These are phyloP conservation scores for Kalanchoe fedtschenkoi DNA, from an alignment of 164 flowering plant genomes.

Conservation along the genomic window DNA sequence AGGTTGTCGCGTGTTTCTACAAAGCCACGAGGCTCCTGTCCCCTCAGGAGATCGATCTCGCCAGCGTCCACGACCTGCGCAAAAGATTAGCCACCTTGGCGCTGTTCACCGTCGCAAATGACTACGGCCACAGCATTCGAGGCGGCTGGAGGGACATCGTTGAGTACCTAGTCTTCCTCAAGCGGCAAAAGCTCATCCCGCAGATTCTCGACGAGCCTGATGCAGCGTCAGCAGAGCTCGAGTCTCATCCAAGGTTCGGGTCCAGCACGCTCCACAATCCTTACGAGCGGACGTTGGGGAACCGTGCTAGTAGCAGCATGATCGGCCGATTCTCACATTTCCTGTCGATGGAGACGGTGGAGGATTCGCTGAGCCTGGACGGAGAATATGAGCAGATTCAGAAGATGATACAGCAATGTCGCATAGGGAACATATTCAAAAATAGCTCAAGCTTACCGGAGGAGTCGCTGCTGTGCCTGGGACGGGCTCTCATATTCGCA, in stretches of 20 bases:
- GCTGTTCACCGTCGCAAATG: constrained; percentile 75
- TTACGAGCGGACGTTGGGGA: constrained; percentile 1
- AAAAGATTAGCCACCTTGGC: constrained; percentile 85
- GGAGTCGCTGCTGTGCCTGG: constrained; percentile 56
- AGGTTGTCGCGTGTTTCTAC: constrained; percentile 66
- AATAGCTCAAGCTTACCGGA: constrained; percentile 40
- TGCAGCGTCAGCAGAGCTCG: constrained; percentile 20
- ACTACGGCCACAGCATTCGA: constrained; percentile 50
- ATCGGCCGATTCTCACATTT: constrained; percentile 57
- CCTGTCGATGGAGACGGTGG: constrained; percentile 50
- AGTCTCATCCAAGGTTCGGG: constrained; percentile 3
- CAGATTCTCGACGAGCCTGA: constrained; percentile 61
- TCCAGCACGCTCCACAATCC: neutral
- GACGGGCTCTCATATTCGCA: constrained; percentile 69
- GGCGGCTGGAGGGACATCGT: constrained; percentile 88
- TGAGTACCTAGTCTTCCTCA: constrained; percentile 79
- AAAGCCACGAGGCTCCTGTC: constrained; percentile 77
- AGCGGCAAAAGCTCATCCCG: constrained; percentile 70
- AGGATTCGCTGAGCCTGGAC: constrained; percentile 43
- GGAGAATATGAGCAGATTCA: constrained; percentile 73
- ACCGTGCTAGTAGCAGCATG: constrained; percentile 19
- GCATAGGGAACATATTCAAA: constrained; percentile 56
- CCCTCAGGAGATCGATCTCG: constrained; percentile 74
- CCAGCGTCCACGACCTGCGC: constrained; percentile 66
- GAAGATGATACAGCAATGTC: constrained; percentile 70